Percentiles rank a stretch among this genome's conserved stretches.
phyloP scores from a whole-genome alignment of 495 filamentous ascomycete species.

The Pyrenopolyporus hunteri region DNA sequence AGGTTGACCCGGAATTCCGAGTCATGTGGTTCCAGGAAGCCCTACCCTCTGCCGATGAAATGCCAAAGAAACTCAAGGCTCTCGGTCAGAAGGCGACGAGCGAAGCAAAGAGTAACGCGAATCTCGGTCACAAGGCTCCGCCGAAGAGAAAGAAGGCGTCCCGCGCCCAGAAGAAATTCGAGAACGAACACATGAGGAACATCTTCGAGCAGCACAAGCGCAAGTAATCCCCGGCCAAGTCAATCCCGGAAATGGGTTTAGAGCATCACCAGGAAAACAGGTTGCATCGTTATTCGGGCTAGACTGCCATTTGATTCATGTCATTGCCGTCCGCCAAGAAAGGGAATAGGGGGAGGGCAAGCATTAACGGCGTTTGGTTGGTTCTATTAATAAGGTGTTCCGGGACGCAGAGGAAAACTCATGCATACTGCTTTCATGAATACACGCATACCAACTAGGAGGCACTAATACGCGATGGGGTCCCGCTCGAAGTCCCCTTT shows the following conservation, averaged over 20 bases:
- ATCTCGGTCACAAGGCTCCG: slow-evolving; percentile 62
- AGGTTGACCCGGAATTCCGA: slow-evolving; percentile 82
- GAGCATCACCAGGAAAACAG: neutral
- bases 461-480: neutral
- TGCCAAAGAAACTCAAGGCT: slow-evolving; percentile 75
- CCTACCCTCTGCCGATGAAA: slow-evolving; percentile 74
- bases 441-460: neutral
- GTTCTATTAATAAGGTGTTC: slow-evolving; percentile 14
- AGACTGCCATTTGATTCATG: neutral
- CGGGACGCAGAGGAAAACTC: neutral
- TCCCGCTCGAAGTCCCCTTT: neutral
- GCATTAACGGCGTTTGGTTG: slow-evolving; percentile 26
- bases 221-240: slow-evolving; percentile 16
- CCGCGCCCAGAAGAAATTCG: slow-evolving; percentile 75
- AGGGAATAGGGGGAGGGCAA: neutral
- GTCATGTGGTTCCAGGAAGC: slow-evolving; percentile 80
- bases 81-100: slow-evolving; percentile 79
- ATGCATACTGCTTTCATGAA: neutral
- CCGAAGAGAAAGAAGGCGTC: slow-evolving; percentile 73
- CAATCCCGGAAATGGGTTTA: neutral
- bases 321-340: too few relatives aligned
- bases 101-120: slow-evolving; percentile 69
- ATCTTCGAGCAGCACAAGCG: slow-evolving; percentile 79
- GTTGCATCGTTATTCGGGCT: neutral
- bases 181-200: slow-evolving; percentile 90